A percentile compares a stretch with the other conserved stretches of the same genome.
phyloP scores from a whole-genome alignment of 305 asterid species.

The Plantago lanceolata region DNA sequence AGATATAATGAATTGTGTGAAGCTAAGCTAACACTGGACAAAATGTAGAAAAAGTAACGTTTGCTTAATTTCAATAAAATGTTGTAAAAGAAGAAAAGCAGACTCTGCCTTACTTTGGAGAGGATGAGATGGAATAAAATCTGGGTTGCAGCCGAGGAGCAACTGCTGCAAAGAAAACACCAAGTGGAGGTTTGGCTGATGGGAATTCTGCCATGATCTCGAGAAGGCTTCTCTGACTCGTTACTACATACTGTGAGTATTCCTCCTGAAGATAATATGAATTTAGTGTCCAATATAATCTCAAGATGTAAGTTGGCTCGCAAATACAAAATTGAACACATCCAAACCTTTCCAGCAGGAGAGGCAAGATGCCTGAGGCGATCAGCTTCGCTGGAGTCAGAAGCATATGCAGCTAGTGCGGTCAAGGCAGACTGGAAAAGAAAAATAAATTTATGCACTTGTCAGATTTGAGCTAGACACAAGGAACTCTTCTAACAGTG shows the following conservation, averaged over 20 bases:
- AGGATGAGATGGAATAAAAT: conserved; percentile 93
- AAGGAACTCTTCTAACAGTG: not conserved
- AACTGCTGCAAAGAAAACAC: conserved; percentile 90
- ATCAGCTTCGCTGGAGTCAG: conserved; percentile 80
- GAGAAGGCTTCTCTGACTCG: conserved; percentile 81
- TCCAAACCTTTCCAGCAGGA: conserved; percentile 80
- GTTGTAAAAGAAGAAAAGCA: conserved; percentile 16
- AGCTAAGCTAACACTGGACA: too few species aligned
- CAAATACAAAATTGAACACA: conserved; percentile 14
- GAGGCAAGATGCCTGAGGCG: conserved; percentile 73
- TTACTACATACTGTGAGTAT: conserved; percentile 69
- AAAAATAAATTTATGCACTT: not conserved
- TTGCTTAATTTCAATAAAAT: conserved; percentile 8
- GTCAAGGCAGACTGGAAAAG: conserved; percentile 60
- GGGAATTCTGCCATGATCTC: conserved; percentile 86
- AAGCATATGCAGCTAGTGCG: conserved; percentile 81
- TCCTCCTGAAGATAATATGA: conserved; percentile 59
- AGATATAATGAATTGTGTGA: too few species aligned
- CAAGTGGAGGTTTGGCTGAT: conserved; percentile 82
- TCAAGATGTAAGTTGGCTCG: conserved; percentile 3
- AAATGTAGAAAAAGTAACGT: too few species aligned
- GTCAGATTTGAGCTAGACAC: too few species aligned
- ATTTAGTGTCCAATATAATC: conserved; percentile 2
- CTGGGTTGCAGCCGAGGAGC: conserved; percentile 91
- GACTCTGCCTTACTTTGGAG: conserved; percentile 58